phyloP scores from a whole-genome alignment of 495 filamentous ascomycete genomes.

The Aspergillus kassunensis region DNA sequence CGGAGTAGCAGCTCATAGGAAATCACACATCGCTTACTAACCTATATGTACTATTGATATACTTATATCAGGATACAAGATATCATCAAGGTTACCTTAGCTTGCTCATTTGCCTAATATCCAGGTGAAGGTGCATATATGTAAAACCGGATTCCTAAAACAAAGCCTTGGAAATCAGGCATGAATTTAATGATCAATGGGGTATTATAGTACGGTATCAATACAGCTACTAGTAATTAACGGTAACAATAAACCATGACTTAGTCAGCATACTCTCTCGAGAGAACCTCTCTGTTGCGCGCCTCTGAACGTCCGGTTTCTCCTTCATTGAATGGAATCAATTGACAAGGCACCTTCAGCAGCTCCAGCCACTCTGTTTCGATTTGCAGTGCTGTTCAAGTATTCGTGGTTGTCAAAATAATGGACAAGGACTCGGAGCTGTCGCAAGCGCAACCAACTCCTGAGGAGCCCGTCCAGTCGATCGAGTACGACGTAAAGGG shows the following conservation, averaged over 20 bases:
- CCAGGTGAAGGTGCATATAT: no score
- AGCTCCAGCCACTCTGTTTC: not conserved
- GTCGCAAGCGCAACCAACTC: constrained; percentile 32
- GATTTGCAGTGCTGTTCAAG: constrained; percentile 1
- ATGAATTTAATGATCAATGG: not conserved
- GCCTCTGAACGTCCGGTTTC: constrained; percentile 9
- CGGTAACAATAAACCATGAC: not conserved
- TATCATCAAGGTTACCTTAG: no score
- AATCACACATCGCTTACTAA: no score
- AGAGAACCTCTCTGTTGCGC: constrained; percentile 5
- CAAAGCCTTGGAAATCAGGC: no score
- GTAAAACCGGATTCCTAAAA: no score
- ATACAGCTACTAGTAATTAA: not conserved
- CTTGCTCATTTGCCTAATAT: no score
- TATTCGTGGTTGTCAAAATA: constrained; percentile 18
- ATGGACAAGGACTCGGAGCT: constrained; percentile 31
- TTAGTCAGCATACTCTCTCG: constrained; percentile 18
- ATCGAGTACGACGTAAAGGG: constrained; percentile 37
- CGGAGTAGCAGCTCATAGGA: no score
- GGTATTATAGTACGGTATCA: not conserved
- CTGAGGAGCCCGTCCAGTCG: constrained; percentile 41
- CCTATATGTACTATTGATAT: no score
- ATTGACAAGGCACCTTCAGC: not conserved
- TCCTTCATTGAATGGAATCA: constrained; percentile 2
- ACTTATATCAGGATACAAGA: no score